These are phyloP conservation scores for Coemansia aciculifera DNA, from an alignment of 192 early-diverging fungal genomes.

Conservation along the genomic window DNA sequence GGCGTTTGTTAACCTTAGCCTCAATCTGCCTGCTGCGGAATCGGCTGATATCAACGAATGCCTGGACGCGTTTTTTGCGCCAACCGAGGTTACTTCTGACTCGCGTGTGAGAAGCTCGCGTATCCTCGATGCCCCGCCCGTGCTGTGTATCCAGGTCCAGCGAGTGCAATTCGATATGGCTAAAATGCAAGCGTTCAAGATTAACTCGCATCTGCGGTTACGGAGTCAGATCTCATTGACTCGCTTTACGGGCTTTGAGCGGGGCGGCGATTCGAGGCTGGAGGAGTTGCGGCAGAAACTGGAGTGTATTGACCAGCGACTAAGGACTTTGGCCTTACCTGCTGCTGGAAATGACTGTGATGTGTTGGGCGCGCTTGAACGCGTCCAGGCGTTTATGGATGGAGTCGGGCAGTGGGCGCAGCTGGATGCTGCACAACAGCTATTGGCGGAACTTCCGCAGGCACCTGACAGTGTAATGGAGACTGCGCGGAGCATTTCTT, in stretches of 20 bases:
- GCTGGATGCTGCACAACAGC: neutral
- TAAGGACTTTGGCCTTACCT: constrained; percentile 23
- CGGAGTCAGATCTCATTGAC: constrained; percentile 64
- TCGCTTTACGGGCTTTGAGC: constrained; percentile 47
- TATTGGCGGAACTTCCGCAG: constrained; percentile 28
- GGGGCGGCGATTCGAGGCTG: neutral
- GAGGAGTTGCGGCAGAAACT: constrained; percentile 12
- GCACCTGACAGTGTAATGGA: neutral
- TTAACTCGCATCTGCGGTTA: constrained; percentile 66
- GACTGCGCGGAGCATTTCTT: constrained; percentile 3
- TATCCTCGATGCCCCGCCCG: constrained; percentile 58
- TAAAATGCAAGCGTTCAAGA: constrained; percentile 63
- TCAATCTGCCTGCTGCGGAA: constrained; percentile 24
- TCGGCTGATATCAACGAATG: constrained; percentile 52
- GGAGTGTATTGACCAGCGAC: neutral
- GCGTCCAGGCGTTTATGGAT: constrained; percentile 24
- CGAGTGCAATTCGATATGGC: constrained; percentile 67
- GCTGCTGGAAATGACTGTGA: constrained; percentile 2
- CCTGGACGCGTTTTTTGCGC: constrained; percentile 41
- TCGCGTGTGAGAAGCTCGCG: constrained; percentile 21
- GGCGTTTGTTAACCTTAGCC: constrained; percentile 38
- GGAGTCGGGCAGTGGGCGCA: constrained; percentile 38
- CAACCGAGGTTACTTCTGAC: constrained; percentile 16
- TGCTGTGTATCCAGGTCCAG: constrained; percentile 71
- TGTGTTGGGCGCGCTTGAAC: constrained; percentile 34